Percentiles rank a stretch among this genome's conserved stretches.
Evolutionary conservation across 192 early-diverging fungal genomes (phyloP).

Genomic region (Coemansia sp.): DNA sequence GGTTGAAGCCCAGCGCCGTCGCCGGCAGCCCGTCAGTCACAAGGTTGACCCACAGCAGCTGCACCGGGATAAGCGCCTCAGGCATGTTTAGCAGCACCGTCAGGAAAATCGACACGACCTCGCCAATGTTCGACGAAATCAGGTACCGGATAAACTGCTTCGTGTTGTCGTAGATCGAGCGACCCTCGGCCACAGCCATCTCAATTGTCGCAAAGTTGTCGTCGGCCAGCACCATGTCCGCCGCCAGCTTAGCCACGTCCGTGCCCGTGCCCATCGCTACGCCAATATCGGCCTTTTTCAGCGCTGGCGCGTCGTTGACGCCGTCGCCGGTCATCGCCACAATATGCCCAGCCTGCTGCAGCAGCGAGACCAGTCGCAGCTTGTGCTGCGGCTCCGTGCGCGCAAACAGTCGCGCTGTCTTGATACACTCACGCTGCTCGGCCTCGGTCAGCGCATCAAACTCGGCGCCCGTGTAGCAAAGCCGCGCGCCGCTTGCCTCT

Average conservation of each 20-base stretch:
- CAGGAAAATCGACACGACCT: slow-evolving; percentile 96
- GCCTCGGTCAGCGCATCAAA: slow-evolving; percentile 79
- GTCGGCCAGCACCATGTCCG: slow-evolving; percentile 98
- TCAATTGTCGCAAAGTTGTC: slow-evolving; percentile 99
- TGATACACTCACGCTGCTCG: slow-evolving; percentile 73
- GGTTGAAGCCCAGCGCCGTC: slow-evolving; percentile 97
- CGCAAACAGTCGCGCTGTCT: slow-evolving; percentile 81
- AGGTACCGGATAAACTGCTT: slow-evolving; percentile 99
- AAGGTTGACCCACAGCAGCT: slow-evolving; percentile 98
- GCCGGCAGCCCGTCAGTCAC: slow-evolving; percentile 98
- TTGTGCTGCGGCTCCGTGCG: slow-evolving; percentile 97
- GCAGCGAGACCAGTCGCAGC: slow-evolving; percentile 85
- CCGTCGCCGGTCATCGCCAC: slow-evolving; percentile 90
- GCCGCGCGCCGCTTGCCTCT: slow-evolving; percentile 56
- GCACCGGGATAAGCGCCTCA: slow-evolving; percentile 96
- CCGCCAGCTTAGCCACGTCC: slow-evolving; percentile 96
- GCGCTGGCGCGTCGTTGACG: slow-evolving; percentile 97
- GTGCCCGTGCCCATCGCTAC: slow-evolving; percentile 98
- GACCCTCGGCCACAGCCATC: slow-evolving; percentile 95
- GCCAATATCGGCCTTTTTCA: slow-evolving; percentile 99
- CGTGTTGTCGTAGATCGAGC: slow-evolving; percentile 98
- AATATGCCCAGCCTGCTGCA: slow-evolving; percentile 68
- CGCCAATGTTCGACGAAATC: slow-evolving; percentile 98
- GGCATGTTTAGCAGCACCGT: slow-evolving; percentile 96
- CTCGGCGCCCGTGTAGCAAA: slow-evolving; percentile 88